These are phyloP conservation scores for Blumeriella jaapii DNA, from an alignment of 2,329 filamentous ascomycete species.

Conservation along the genomic window DNA sequence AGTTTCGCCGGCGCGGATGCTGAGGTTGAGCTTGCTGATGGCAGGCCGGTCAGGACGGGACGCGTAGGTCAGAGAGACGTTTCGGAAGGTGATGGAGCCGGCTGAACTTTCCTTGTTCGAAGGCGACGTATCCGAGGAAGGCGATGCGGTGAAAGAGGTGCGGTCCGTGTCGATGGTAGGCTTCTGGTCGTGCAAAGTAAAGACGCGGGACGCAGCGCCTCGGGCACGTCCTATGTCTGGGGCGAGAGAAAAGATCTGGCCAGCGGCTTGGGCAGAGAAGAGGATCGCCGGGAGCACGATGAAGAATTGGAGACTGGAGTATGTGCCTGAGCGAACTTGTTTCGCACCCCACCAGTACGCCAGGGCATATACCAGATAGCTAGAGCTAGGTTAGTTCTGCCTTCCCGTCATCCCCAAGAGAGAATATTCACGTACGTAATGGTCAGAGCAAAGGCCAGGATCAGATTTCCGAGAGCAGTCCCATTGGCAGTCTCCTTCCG, in stretches of 20 bases:
- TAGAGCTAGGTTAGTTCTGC: no score
- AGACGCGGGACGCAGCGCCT: constrained; percentile 30
- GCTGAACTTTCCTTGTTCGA: constrained; percentile 26
- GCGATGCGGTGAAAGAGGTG: not conserved
- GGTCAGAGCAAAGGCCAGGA: no score
- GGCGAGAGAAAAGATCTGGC: constrained; percentile 62
- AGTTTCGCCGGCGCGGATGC: constrained; percentile 47
- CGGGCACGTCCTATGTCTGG: constrained; percentile 53
- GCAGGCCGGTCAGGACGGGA: constrained; percentile 46
- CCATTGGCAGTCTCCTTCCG: no score
- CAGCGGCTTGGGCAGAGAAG: constrained; percentile 60
- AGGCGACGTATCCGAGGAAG: no score
- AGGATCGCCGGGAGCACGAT: constrained; percentile 61
- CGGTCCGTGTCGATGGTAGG: constrained; percentile 20
- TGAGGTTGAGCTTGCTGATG: constrained; percentile 43
- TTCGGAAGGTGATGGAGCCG: constrained; percentile 37
- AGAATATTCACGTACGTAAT: no score
- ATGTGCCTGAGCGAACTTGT: constrained; percentile 53
- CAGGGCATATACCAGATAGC: constrained; percentile 59
- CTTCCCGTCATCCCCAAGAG: no score
- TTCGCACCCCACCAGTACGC: constrained; percentile 72
- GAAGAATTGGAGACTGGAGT: constrained; percentile 56
- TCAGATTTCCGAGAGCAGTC: no score
- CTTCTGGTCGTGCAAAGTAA: constrained; percentile 40
- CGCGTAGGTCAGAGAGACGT: constrained; percentile 55